Conservation (phyloP, 2,329 filamentous ascomycete genomes). For the Dactylellina leptospora region DNA sequence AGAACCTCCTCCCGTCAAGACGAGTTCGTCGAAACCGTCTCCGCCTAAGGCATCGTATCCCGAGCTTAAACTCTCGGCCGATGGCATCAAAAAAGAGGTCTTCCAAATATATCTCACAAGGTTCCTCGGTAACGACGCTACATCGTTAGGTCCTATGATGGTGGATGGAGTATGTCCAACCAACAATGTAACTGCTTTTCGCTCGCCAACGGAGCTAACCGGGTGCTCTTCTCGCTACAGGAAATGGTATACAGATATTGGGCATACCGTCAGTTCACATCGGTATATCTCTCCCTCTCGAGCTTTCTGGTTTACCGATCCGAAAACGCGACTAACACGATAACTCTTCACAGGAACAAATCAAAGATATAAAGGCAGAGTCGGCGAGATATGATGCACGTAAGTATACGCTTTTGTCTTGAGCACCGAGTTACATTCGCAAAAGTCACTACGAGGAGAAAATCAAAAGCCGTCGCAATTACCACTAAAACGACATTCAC, state of each 20-base stretch:
- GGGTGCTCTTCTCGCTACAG: too few relatives aligned
- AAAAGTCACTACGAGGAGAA: constrained; percentile 9
- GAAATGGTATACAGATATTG: constrained; percentile 31
- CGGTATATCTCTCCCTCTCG: constrained; percentile 16
- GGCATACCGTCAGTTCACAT: constrained; percentile 48
- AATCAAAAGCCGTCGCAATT: not conserved
- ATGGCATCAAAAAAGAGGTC: constrained; percentile 33
- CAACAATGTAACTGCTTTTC: too few relatives aligned
- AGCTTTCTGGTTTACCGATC: not conserved
- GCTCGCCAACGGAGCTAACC: too few relatives aligned
- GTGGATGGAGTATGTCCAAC: constrained; percentile 29
- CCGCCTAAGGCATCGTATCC: constrained; percentile 16
- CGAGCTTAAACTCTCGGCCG: constrained; percentile 36
- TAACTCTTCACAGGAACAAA: constrained; percentile 30
- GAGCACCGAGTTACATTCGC: constrained; percentile 6
- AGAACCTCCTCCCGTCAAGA: constrained; percentile 26
- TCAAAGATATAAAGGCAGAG: constrained; percentile 33
- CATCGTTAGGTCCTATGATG: constrained; percentile 30
- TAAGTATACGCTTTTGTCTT: constrained; percentile 52
- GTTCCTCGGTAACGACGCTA: constrained; percentile 42
- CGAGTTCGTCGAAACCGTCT: constrained; percentile 14
- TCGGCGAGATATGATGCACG: constrained; percentile 26
- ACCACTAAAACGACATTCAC: too few relatives aligned
- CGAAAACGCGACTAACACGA: constrained; percentile 1
- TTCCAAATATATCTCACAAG: constrained; percentile 41